Evolutionary conservation across 305 asterid genomes (phyloP).

Genomic region (Plantago rigida): DNA sequence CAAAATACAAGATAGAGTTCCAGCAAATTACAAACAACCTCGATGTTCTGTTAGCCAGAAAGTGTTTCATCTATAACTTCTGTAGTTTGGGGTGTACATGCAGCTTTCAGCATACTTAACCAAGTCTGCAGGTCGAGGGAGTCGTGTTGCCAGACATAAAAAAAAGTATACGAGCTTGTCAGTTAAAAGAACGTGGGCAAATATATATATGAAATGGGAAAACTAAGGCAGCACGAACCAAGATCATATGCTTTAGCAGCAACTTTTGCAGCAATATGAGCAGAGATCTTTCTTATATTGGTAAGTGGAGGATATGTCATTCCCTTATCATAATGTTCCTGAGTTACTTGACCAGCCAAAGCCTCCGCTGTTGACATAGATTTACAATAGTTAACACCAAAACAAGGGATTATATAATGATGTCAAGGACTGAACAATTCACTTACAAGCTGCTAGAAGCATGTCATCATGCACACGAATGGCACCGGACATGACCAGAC

Average conservation of each 20-base stretch:
- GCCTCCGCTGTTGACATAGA: constrained; percentile 64
- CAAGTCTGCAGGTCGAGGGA: constrained; percentile 75
- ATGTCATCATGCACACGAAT: constrained; percentile 82
- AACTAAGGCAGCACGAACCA: constrained; percentile 34
- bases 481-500: constrained; percentile 72
- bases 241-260: constrained; percentile 90
- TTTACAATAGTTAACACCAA: constrained; percentile 10
- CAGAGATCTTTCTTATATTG: constrained; percentile 76
- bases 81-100: constrained; percentile 79
- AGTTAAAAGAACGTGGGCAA: background rate
- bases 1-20: background rate
- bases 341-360: constrained; percentile 69
- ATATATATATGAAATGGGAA: background rate
- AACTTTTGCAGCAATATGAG: constrained; percentile 72
- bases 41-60: background rate
- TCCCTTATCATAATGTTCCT: constrained; percentile 72
- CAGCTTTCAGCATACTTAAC: constrained; percentile 87
- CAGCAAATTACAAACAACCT: background rate
- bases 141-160: constrained; percentile 67
- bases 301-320: constrained; percentile 76
- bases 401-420: background rate
- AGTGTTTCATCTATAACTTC: constrained; percentile 47
- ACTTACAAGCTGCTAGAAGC: constrained; percentile 89
- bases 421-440: background rate
- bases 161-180: constrained; percentile 2